A percentile compares a stretch with the other conserved stretches of the same genome.
Evolutionary conservation across 352 stramenopile species (phyloP).

Genomic region (Globisporangium iwayamae): DNA sequence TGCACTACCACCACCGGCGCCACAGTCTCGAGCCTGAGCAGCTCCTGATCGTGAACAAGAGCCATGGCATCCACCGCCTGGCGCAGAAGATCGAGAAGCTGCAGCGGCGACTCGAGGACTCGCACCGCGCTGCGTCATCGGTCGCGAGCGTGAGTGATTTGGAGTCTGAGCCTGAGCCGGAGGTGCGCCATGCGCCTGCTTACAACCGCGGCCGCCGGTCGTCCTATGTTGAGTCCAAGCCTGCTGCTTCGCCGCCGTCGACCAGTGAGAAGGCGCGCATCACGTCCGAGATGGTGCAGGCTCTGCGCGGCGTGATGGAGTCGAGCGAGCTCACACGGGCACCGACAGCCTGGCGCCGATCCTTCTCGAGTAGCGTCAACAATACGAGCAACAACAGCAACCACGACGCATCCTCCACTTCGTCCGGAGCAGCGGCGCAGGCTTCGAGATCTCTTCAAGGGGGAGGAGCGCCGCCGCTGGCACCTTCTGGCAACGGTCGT

Average conservation of each 20-base stretch:
- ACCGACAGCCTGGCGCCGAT: conserved; percentile 26
- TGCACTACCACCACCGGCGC: conserved; percentile 1
- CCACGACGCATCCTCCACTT: conserved; percentile 3
- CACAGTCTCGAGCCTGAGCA: not conserved
- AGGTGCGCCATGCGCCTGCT: conserved; percentile 9
- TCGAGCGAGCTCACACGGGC: conserved; percentile 57
- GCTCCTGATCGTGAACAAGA: conserved; percentile 32
- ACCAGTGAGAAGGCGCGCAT: conserved; percentile 13
- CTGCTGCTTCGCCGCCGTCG: conserved; percentile 11
- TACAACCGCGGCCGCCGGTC: conserved; percentile 6
- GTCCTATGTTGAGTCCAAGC: conserved; percentile 7
- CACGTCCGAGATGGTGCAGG: conserved; percentile 47
- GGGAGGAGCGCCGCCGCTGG: not conserved
- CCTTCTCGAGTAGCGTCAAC: conserved; percentile 9
- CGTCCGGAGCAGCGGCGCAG: not conserved
- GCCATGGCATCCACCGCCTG: conserved; percentile 39
- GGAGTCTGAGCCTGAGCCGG: conserved; percentile 29
- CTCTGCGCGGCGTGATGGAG: conserved; percentile 70
- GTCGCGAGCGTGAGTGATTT: conserved; percentile 18
- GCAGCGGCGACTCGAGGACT: conserved; percentile 39
- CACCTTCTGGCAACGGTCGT: not conserved
- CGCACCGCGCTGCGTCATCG: conserved; percentile 21
- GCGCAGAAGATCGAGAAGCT: conserved; percentile 46
- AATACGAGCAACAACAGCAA: conserved; percentile 3
- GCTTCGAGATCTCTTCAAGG: not conserved